phyloP scores from a whole-genome alignment of 192 early-diverging fungal genomes.

The Physocladia obscura region DNA sequence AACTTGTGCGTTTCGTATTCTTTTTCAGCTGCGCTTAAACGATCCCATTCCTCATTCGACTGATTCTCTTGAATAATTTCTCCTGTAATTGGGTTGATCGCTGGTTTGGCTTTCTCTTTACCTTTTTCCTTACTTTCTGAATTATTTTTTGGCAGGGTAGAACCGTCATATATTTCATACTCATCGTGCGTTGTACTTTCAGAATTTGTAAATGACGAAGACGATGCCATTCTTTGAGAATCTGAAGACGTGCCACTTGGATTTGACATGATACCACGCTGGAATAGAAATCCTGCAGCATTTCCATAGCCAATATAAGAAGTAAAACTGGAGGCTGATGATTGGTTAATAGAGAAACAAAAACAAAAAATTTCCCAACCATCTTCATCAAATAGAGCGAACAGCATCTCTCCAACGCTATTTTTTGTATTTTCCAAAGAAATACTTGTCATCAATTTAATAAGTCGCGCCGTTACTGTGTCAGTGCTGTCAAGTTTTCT shows the following conservation, averaged over 20 bases:
- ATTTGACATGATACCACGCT: conserved; percentile 58
- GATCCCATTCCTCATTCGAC: conserved; percentile 56
- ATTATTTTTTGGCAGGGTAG: background rate
- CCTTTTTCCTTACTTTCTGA: background rate
- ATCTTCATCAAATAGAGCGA: conserved; percentile 68
- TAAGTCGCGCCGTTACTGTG: conserved; percentile 61
- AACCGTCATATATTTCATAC: conserved; percentile 2
- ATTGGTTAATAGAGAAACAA: background rate
- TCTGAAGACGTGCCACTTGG: background rate
- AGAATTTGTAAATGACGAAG: background rate
- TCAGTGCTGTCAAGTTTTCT: conserved; percentile 67
- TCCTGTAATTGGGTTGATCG: conserved; percentile 90
- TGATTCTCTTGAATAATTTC: conserved; percentile 46
- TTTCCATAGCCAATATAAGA: conserved; percentile 88
- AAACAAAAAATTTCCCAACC: conserved; percentile 41
- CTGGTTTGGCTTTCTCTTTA: background rate
- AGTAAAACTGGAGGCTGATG: conserved; percentile 60
- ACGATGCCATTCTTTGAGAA: background rate
- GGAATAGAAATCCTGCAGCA: conserved; percentile 86
- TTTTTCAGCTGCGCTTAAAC: conserved; percentile 96
- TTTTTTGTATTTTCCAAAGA: conserved; percentile 59
- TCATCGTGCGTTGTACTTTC: background rate
- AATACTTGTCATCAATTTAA: conserved; percentile 69
- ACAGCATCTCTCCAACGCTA: conserved; percentile 64
- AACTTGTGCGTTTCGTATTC: conserved; percentile 89